These are phyloP conservation scores for Hypoxylon lenormandii DNA, from an alignment of 495 filamentous ascomycete species.

Conservation along the genomic window DNA sequence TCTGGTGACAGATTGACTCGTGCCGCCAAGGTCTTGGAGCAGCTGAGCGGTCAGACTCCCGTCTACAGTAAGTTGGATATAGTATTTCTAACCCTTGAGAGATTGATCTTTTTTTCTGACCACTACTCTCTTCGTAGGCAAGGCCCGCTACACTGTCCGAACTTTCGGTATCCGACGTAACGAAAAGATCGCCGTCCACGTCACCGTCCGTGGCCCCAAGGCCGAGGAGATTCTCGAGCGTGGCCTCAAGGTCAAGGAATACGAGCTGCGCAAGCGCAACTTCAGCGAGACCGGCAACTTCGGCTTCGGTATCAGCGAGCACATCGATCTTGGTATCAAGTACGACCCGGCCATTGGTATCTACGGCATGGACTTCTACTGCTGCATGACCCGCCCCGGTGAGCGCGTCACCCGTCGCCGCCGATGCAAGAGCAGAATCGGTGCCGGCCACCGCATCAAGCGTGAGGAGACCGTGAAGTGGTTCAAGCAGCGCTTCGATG, in stretches of 20 bases:
- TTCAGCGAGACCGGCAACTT: slow-evolving; percentile 99
- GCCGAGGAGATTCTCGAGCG: slow-evolving; percentile 99
- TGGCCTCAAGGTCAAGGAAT: slow-evolving; percentile 99
- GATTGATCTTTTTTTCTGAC: slow-evolving; percentile 25
- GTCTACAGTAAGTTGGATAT: slow-evolving; percentile 85
- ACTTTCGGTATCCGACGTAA: slow-evolving; percentile 99
- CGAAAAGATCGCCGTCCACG: slow-evolving; percentile 99
- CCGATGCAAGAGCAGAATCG: slow-evolving; percentile 85
- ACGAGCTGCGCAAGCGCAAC: slow-evolving; percentile 98
- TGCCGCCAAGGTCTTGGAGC: slow-evolving; percentile 99
- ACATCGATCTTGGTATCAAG: slow-evolving; percentile 99
- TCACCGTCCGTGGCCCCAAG: slow-evolving; percentile 99
- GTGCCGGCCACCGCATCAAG: slow-evolving; percentile 90
- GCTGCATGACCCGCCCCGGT: slow-evolving; percentile 99
- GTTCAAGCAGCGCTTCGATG: slow-evolving; percentile 99
- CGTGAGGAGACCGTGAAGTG: slow-evolving; percentile 94
- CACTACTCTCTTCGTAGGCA: slow-evolving; percentile 69
- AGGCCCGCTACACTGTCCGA: slow-evolving; percentile 99
- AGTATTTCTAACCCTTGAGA: background rate
- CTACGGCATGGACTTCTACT: slow-evolving; percentile 99
- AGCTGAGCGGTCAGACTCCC: slow-evolving; percentile 98
- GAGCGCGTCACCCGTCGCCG: slow-evolving; percentile 96
- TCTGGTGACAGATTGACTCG: slow-evolving; percentile 99
- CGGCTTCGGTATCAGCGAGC: slow-evolving; percentile 99
- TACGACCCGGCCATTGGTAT: slow-evolving; percentile 99